Evolutionary conservation across 176 grass and related monocot species (phyloP).

Genomic region (Oropetium thomaeum): DNA sequence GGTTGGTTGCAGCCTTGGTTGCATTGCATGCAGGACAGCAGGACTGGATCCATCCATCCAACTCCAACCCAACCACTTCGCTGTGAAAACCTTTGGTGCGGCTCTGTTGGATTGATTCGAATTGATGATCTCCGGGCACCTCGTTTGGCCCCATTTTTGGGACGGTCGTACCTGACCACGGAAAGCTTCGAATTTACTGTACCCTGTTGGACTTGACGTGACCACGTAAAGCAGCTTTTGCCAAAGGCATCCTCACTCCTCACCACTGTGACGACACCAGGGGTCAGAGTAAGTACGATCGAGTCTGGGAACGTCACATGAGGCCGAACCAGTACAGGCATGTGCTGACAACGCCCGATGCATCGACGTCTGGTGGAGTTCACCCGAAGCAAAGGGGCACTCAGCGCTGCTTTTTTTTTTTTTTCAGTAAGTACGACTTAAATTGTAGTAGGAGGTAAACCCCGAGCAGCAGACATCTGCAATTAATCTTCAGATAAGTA

Average conservation of each 20-base stretch:
- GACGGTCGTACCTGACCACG: constrained; percentile 23
- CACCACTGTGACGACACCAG: no score
- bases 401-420: background rate
- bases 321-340: background rate
- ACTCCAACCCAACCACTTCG: constrained; percentile 40
- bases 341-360: constrained; percentile 13
- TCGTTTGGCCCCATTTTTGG: constrained; percentile 29
- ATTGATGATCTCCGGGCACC: constrained; percentile 1
- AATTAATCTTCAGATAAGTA: background rate
- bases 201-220: background rate
- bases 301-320: constrained; percentile 22
- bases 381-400: constrained; percentile 10
- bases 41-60: constrained; percentile 2
- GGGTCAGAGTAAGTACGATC: background rate
- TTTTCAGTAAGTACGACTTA: no score
- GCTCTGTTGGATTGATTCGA: constrained; percentile 40
- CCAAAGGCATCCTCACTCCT: constrained; percentile 12
- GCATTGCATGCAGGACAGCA: no score
- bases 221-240: background rate
- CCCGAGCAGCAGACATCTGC: background rate
- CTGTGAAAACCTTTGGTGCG: constrained; percentile 23
- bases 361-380: constrained; percentile 15
- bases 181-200: constrained; percentile 44
- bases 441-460: background rate
- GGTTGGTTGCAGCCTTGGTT: background rate